phyloP scores from a whole-genome alignment of 805 yeast genomes.

The Diddensiella santjacobensis region DNA sequence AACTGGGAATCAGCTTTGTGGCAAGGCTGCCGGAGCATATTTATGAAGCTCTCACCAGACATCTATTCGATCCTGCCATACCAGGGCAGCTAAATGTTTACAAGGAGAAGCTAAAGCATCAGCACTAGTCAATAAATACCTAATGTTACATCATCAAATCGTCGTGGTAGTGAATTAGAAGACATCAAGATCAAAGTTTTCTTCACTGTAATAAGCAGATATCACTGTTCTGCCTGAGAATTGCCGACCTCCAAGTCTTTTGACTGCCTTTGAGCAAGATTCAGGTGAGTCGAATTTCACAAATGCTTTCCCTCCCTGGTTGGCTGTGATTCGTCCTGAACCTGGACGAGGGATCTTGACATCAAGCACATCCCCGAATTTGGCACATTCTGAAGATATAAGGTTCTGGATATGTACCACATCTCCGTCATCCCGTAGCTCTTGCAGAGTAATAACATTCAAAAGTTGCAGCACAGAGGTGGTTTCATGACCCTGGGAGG shows the following conservation, averaged over 20 bases:
- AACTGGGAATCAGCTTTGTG: slow-evolving; percentile 73
- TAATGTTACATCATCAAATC: neutral
- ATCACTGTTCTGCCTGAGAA: slow-evolving; percentile 69
- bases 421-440: slow-evolving; percentile 48
- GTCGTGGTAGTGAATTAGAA: neutral
- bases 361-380: slow-evolving; percentile 49
- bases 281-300: slow-evolving; percentile 56
- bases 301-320: slow-evolving; percentile 55
- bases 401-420: slow-evolving; percentile 51
- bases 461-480: slow-evolving; percentile 54
- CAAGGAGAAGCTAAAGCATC: slow-evolving; percentile 9
- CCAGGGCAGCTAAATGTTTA: slow-evolving; percentile 9
- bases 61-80: slow-evolving; percentile 47
- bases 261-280: slow-evolving; percentile 52
- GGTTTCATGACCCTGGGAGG: slow-evolving; percentile 24
- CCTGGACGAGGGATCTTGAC: slow-evolving; percentile 62
- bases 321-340: slow-evolving; percentile 38
- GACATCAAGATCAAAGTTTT: slow-evolving; percentile 18
- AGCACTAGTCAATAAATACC: neutral
- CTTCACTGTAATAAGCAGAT: slow-evolving; percentile 56
- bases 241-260: slow-evolving; percentile 56
- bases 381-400: slow-evolving; percentile 46
- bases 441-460: slow-evolving; percentile 63
- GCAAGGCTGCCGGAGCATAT: slow-evolving; percentile 66
- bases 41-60: slow-evolving; percentile 60